Evolutionary conservation across 208 protist species (phyloP), one percentile per base, ranked within the genome.

Genomic region (Leishmania turanica): DNA sequence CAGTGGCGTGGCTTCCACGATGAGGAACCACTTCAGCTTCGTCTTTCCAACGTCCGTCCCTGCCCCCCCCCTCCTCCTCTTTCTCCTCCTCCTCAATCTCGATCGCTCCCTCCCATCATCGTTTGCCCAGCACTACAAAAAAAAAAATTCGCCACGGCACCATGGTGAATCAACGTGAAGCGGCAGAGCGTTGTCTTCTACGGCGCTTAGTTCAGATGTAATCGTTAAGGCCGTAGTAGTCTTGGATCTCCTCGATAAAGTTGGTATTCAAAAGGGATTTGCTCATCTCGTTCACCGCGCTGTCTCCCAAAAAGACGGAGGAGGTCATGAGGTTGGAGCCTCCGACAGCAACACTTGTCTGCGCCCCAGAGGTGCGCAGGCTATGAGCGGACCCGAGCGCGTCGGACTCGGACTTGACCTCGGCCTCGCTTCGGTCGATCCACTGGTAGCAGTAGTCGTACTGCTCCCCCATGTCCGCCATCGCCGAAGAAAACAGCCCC

Each of bases 391-490:
- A 81, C 40, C 42, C 68, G 8, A 64, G 76, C 37, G 71, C 62
- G n/a, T 80, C 72, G 8, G 77, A 78, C 6, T 19, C 56, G 9
- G 27, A 49, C 21, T 81, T 70, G 62, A 51, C 64, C 19, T 78
- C 77, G 37, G 49, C 53, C 19, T 78, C 77, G 53, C 71, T 53
- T 40, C 77, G 71, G 34, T 78, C 70, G 34, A 85, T 85, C 91
- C 92, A 96, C 21, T 91, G 71, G 82, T 92, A 97, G 71, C 76
- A 27, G 84, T 93, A 95, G 84, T 97, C 91, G 75, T 88, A 87
- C 49, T 81, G 56, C 62, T 90, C 84, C n/a, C 81, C 82, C 58
- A 84, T 84, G 34, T 84, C 73, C 9, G 79, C 71, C 62, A 94
- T 54, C 1, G 84, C 84, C n/a, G 82, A 62, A 49, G 79, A 73